Evolutionary conservation across 495 filamentous ascomycete species (phyloP).

Genomic region (Xylaria sp.): DNA sequence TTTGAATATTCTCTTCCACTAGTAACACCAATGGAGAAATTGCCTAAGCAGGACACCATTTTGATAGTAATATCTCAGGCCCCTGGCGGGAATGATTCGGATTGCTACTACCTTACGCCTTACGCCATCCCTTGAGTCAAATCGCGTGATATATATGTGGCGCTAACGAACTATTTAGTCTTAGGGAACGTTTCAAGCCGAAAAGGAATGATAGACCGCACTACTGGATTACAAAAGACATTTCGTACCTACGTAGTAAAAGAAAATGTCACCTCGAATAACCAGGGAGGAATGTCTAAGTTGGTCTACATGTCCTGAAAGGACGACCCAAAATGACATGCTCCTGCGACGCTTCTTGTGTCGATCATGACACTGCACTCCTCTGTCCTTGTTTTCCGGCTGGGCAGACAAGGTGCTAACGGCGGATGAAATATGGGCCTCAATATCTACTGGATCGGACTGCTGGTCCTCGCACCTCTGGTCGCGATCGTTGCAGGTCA

Average conservation of each 20-base stretch:
- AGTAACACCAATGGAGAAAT: background rate
- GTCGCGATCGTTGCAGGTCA: conserved; percentile 30
- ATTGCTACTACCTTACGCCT: background rate
- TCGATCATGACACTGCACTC: background rate
- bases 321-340: background rate
- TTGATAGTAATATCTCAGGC: background rate
- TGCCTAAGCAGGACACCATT: background rate
- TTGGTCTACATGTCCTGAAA: background rate
- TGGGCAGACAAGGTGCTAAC: background rate
- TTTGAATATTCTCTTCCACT: background rate
- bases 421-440: conserved; percentile 28
- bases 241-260: background rate
- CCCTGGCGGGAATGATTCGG: background rate
- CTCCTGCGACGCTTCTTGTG: background rate
- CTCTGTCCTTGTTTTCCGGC: background rate
- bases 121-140: conserved; percentile 11
- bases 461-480: conserved; percentile 32
- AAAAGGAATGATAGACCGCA: background rate
- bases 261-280: too few species aligned
- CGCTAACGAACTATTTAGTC: background rate
- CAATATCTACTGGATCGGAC: conserved; percentile 34
- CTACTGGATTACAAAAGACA: background rate
- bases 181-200: background rate
- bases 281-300: conserved; percentile 1
- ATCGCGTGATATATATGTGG: background rate